Evolutionary conservation across 257 asterid species (phyloP), one percentile per base, ranked within the genome.

Genomic region (Solanum okadae): DNA sequence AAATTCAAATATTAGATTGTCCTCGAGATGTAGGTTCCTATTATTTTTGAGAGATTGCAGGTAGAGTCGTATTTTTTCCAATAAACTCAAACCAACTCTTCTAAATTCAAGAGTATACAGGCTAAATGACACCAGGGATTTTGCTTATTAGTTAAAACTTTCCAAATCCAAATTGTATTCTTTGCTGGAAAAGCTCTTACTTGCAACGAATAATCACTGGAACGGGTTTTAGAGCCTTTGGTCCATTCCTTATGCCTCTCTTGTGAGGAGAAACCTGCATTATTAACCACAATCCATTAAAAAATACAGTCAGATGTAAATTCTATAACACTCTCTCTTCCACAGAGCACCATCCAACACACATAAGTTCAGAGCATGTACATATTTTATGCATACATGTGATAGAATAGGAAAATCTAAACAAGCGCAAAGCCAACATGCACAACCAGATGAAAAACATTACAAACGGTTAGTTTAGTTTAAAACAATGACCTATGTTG

Each of bases 131-230:
- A 42, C 38, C 29, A 20, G 25, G 38, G 63, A 42, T 78, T 78
- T 78, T 42, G 65, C 25, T 78, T 25, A 37, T 44, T 42, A 78
- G 65, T 25, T 78, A 42, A 42, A 78, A 44, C 10, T 1, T 78
- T n/a, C 15, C 37, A 78, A 78, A 78, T 25, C 23, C 25, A 78
- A 42, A 37, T 78, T 14, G 65, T 42, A 25, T 15, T 14, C 65
- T 40, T 40, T 12, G 34, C 8, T n/a, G 61, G 34, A 40, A 63
- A 89, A 91, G 86, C 37, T 65, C 98, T 93, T 95, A 96, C 99
- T 16, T 97, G 99, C 99, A 97, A 37, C 96, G 98, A 68, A 96
- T 89, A 88, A 96, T 97, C 81, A 97, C 99, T 27, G 99, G 99
- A 83, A 93, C 93, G 73, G 99, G 99, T 92, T 97, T 97, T 92